Conservation (phyloP, 2,329 filamentous ascomycete genomes). For the Cytospora chrysosperma region DNA sequence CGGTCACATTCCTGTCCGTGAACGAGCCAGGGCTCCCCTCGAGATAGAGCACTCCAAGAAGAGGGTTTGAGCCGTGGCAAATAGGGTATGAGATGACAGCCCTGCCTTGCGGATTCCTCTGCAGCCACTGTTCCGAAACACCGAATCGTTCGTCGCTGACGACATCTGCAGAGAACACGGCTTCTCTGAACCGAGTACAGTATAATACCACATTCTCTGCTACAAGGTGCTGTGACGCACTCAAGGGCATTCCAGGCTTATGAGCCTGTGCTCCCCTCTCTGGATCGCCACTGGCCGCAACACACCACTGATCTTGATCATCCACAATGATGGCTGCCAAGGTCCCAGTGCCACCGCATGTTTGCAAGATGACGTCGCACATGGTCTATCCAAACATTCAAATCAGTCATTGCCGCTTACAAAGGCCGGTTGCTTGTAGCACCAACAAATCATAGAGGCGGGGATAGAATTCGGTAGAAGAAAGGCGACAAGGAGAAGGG, state of each 20-base stretch:
- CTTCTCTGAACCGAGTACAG: conserved; percentile 72
- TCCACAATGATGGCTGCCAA: conserved; percentile 73
- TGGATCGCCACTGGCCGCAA: conserved; percentile 71
- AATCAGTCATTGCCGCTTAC: background rate
- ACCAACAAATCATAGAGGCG: too few relatives aligned
- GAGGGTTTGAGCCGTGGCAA: conserved; percentile 65
- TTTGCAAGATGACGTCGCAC: conserved; percentile 78
- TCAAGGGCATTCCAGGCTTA: conserved; percentile 62
- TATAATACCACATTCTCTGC: conserved; percentile 76
- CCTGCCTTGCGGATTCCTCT: conserved; percentile 66
- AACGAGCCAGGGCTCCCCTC: conserved; percentile 74
- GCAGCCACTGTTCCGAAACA: conserved; percentile 67
- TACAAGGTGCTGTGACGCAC: conserved; percentile 62
- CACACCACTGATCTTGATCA: conserved; percentile 67
- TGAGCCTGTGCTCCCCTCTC: conserved; percentile 68
- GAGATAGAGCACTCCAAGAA: conserved; percentile 73
- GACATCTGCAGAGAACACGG: conserved; percentile 72
- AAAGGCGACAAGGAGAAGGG: background rate
- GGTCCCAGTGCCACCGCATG: conserved; percentile 68
- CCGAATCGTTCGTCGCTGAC: conserved; percentile 75
- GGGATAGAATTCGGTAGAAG: background rate
- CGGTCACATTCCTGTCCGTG: conserved; percentile 66
- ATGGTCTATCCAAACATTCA: conserved; percentile 52
- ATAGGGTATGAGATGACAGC: conserved; percentile 74
- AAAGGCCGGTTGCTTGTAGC: too few relatives aligned